Evolutionary conservation across 2,329 filamentous ascomycete species (phyloP).

Genomic region (Cercospora brassicicola): DNA sequence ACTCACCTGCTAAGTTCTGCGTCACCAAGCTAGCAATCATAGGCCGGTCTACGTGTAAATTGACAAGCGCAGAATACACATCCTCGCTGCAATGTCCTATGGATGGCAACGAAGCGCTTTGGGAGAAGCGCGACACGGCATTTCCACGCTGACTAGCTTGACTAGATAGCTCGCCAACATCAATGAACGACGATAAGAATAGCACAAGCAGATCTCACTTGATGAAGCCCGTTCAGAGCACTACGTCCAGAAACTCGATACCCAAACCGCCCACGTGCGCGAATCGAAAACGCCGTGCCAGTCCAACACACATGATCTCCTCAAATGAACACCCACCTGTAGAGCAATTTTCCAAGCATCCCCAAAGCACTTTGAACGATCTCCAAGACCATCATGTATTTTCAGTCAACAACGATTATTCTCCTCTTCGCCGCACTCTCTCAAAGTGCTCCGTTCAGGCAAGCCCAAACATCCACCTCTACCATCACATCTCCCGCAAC

Average conservation of each 20-base stretch:
- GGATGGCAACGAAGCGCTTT: too few species aligned
- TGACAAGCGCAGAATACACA: too few species aligned
- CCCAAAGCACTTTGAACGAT: neutral
- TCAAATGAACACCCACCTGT: neutral
- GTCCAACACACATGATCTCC: neutral
- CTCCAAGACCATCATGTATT: too few species aligned
- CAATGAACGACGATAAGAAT: neutral
- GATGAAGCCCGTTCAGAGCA: neutral
- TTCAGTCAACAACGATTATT: neutral
- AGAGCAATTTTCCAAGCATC: neutral
- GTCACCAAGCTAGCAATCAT: neutral
- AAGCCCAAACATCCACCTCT: neutral
- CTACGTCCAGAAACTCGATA: neutral
- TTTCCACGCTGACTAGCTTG: neutral
- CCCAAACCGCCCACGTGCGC: neutral
- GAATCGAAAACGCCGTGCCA: neutral
- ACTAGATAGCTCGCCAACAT: neutral
- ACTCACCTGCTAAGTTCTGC: neutral
- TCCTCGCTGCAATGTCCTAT: too few species aligned
- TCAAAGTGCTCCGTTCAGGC: neutral
- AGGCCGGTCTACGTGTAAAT: neutral
- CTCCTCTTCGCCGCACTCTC: neutral
- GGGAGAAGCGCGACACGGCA: neutral
- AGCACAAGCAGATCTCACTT: neutral
- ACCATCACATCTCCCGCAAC: too few species aligned